Evolutionary conservation across 148 eudicot species (phyloP), one percentile per base, ranked within the genome.

Genomic region (Diospyros kaki): DNA sequence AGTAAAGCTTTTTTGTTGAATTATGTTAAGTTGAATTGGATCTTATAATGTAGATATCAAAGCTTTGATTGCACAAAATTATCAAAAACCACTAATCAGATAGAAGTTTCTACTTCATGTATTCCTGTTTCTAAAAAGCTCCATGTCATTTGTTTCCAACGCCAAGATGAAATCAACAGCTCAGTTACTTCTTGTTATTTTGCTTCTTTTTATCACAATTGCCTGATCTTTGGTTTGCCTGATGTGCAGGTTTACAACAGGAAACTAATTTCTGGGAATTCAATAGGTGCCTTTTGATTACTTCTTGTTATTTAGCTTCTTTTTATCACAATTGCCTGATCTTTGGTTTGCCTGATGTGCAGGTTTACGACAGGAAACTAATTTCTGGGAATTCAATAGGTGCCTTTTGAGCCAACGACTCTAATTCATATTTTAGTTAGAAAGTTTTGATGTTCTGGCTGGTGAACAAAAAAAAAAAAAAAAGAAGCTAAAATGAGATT

Each of bases 331-430:
- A 18, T 48, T n/a, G 55, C 17, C 63, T 78, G 73, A 78, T 73
- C 39, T 50, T 40, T 50, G 40, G 64, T 62, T 73, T 43, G 12
- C 77, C 52, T 68, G 54, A 15, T 28, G 58, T 60, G 77, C 77
- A 79, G 81, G 81, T 62, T 79, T 43, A 61, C 72, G 4, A 46
- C 61, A 60, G 64, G 56, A 52, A 68, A 42, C 28, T 73, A 40
- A 55, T 7, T 59, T 73, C 64, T 64, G 39, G 67, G 70, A 64
- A 52, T 68, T 46, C 62, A 38, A 69, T 53, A 11, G 72, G 77
- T 41, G 39, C 51, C 52, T 68, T 60, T 52, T 28, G 13, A 44
- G 39, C 51, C 54, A 45, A 73, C n/a, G 45, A 58, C 75, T 61
- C 61, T 17, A 39, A 64, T 71, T 17, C 28, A 40, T 64, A 58